Percentiles rank a stretch among this genome's conserved stretches.
Conservation (phyloP, 2,329 filamentous ascomycete genomes). For the Dryadomyces quercus-mongolicae region DNA sequence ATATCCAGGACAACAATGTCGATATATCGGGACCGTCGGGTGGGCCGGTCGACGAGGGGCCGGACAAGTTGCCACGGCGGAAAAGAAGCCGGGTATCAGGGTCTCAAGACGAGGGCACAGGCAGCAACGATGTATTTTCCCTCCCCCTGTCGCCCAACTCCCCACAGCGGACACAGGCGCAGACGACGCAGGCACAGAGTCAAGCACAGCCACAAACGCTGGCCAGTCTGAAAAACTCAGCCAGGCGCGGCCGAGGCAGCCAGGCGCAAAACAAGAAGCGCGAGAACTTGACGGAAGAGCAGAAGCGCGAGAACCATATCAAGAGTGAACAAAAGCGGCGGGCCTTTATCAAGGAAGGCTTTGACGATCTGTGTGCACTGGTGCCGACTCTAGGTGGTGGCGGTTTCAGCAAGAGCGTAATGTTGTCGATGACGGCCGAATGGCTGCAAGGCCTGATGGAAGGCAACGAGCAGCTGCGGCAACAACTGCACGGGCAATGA, state of each 20-base stretch:
- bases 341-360: slow-evolving; percentile 70
- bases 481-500: slow-evolving; percentile 27
- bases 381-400: slow-evolving; percentile 64
- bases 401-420: slow-evolving; percentile 72
- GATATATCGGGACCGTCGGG: not conserved
- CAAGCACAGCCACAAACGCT: not conserved
- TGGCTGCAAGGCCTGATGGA: slow-evolving; percentile 63
- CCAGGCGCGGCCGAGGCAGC: not conserved
- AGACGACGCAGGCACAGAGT: not conserved
- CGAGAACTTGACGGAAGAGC: slow-evolving; percentile 67
- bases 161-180: not conserved
- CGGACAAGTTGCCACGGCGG: not conserved
- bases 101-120: not conserved
- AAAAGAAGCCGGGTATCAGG: not conserved
- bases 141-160: not conserved
- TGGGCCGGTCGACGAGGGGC: not conserved
- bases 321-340: slow-evolving; percentile 77
- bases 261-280: slow-evolving; percentile 19
- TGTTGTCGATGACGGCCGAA: slow-evolving; percentile 62
- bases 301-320: slow-evolving; percentile 80
- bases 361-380: slow-evolving; percentile 64
- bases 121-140: not conserved
- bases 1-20: not conserved
- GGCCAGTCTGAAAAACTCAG: not conserved
- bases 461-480: slow-evolving; percentile 51